A percentile compares a stretch with the other conserved stretches of the same genome.
Conservation (phyloP, 1,284 basidiomycete genomes). For the Entoloma clypeatum region DNA sequence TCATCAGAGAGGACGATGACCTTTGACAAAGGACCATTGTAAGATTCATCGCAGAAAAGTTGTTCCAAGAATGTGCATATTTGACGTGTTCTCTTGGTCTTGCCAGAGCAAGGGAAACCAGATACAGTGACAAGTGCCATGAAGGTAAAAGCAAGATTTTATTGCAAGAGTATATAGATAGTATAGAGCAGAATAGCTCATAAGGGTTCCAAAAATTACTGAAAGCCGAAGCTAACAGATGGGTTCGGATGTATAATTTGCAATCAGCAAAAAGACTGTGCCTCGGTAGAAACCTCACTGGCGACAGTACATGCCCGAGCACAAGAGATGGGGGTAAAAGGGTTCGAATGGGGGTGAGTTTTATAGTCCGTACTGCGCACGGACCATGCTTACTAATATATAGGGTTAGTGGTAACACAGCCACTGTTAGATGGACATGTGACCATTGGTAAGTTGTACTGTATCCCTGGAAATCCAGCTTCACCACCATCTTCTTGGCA, state of each 20-base stretch:
- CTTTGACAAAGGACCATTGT: conserved; percentile 50
- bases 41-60: conserved; percentile 46
- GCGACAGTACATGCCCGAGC: conserved; percentile 89
- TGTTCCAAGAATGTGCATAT: conserved; percentile 59
- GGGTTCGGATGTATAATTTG: conserved; percentile 88
- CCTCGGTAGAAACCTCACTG: conserved; percentile 89
- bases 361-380: conserved; percentile 37
- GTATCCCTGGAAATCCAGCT: conserved; percentile 12
- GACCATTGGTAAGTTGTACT: conserved; percentile 15
- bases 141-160: not conserved
- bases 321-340: conserved; percentile 64
- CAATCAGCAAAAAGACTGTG: conserved; percentile 91
- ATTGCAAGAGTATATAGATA: not conserved
- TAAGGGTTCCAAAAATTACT: conserved; percentile 72
- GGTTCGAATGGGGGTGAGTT: not conserved
- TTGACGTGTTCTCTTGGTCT: conserved; percentile 70
- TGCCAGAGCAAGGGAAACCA: conserved; percentile 90
- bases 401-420: conserved; percentile 9
- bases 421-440: conserved; percentile 13
- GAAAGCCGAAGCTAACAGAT: conserved; percentile 72
- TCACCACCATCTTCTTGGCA: conserved; percentile 15
- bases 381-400: conserved; percentile 31
- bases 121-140: conserved; percentile 95
- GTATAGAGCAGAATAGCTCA: conserved; percentile 14
- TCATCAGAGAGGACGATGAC: conserved; percentile 82